phyloP scores from a whole-genome alignment of 2,329 filamentous ascomycete species.

The Ascochyta viciae-villosae region DNA sequence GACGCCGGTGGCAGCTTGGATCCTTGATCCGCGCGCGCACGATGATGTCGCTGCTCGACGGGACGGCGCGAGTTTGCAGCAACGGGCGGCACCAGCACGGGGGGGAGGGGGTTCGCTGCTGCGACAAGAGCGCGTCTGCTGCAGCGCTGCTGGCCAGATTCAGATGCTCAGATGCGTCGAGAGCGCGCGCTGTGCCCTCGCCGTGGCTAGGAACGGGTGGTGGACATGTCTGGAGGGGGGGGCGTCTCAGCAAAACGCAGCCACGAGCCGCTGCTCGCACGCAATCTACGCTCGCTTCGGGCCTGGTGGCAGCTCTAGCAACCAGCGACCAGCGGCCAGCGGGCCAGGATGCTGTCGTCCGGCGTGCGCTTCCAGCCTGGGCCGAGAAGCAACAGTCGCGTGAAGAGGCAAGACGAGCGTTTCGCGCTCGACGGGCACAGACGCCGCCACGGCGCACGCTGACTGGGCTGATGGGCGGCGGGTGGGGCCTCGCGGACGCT shows the following conservation, averaged over 20 bases:
- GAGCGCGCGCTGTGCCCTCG: conserved; percentile 26
- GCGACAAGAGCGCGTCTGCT: conserved; percentile 24
- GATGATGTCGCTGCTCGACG: conserved; percentile 40
- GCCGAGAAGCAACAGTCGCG: conserved; percentile 31
- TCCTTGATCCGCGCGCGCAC: conserved; percentile 20
- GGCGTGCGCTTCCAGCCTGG: conserved; percentile 37
- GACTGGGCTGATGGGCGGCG: conserved; percentile 42
- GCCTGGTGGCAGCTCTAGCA: conserved; percentile 28
- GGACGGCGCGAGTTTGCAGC: conserved; percentile 47
- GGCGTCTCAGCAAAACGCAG: conserved; percentile 25
- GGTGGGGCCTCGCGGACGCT: conserved; percentile 26
- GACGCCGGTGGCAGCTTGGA: conserved; percentile 27
- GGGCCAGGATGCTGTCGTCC: conserved; percentile 32
- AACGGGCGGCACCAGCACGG: conserved; percentile 26
- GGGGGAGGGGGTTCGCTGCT: conserved; percentile 4
- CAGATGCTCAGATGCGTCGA: conserved; percentile 27
- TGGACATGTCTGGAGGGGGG: conserved; percentile 46
- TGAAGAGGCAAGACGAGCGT: conserved; percentile 24
- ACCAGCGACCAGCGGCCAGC: too few relatives aligned
- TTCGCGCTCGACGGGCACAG: conserved; percentile 37
- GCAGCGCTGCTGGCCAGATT: conserved; percentile 24
- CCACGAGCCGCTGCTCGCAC: conserved; percentile 44
- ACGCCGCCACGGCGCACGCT: conserved; percentile 35
- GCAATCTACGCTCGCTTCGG: conserved; percentile 48
- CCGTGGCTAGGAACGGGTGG: conserved; percentile 41